phyloP scores from a whole-genome alignment of 2,329 filamentous ascomycete genomes.

The Fusarium avenaceum region DNA sequence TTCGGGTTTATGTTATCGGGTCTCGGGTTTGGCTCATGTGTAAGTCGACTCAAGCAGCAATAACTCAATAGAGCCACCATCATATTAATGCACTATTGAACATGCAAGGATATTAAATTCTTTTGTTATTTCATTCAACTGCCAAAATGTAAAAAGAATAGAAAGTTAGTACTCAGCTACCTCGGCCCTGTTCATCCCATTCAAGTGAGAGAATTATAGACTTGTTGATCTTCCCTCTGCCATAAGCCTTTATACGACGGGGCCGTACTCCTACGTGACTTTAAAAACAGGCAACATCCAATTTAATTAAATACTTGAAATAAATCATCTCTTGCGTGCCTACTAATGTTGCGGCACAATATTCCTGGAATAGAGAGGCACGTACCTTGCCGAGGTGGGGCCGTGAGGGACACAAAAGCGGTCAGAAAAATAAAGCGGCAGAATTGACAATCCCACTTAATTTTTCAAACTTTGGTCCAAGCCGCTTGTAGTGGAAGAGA shows the following conservation, averaged over 20 bases:
- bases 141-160: too few relatives aligned
- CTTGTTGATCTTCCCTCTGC: neutral
- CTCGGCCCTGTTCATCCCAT: neutral
- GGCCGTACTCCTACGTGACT: too few relatives aligned
- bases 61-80: neutral
- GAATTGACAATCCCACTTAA: constrained; percentile 57
- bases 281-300: too few relatives aligned
- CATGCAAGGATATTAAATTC: neutral
- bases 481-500: constrained; percentile 19
- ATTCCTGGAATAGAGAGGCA: constrained; percentile 10
- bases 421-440: constrained; percentile 52
- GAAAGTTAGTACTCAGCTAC: neutral
- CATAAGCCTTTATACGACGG: neutral
- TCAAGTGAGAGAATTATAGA: neutral
- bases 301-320: too few relatives aligned
- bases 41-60: neutral
- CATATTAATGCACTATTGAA: neutral
- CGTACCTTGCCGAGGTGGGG: constrained; percentile 36
- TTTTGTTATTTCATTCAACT: too few relatives aligned
- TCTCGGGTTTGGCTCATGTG: constrained; percentile 36
- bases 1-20: constrained; percentile 37
- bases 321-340: too few relatives aligned
- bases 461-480: constrained; percentile 52
- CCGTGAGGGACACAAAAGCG: constrained; percentile 45
- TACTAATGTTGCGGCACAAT: too few relatives aligned